phyloP scores from a whole-genome alignment of 176 grass and related monocot genomes.

The Oropetium thomaeum region DNA sequence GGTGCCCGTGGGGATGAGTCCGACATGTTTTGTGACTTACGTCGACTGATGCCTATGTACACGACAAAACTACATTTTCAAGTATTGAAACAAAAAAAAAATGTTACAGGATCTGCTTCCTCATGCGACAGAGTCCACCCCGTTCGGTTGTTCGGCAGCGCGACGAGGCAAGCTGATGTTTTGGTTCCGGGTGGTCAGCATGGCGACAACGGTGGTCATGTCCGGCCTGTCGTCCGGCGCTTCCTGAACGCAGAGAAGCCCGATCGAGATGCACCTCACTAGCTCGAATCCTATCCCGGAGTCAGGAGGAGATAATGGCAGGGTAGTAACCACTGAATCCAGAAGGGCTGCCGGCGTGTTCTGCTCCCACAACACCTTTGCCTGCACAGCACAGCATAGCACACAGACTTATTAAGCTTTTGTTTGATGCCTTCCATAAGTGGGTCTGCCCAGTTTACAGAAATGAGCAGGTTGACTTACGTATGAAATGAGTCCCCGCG shows the following conservation, averaged over 20 bases:
- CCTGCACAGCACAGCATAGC: constrained; percentile 30
- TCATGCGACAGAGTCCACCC: background rate
- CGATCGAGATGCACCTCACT: background rate
- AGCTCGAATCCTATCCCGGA: background rate
- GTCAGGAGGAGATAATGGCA: background rate
- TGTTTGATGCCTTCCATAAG: no score
- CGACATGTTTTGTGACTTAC: no score
- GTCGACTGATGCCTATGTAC: no score
- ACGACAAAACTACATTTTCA: no score
- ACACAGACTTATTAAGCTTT: no score
- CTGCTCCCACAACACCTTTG: constrained; percentile 45
- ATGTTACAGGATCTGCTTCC: no score
- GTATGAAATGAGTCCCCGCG: background rate
- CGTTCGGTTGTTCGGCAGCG: background rate
- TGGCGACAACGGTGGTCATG: background rate
- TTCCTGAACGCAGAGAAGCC: background rate
- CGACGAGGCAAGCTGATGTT: background rate
- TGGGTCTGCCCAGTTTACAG: no score
- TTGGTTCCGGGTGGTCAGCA: background rate
- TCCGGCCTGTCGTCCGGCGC: background rate
- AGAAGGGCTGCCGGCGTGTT: constrained; percentile 14
- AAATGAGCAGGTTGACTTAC: background rate
- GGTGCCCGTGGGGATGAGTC: no score
- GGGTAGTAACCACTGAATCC: background rate
- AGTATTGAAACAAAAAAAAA: no score